phyloP scores from a whole-genome alignment of 2,329 filamentous ascomycete species.

The Colletotrichum tofieldiae region DNA sequence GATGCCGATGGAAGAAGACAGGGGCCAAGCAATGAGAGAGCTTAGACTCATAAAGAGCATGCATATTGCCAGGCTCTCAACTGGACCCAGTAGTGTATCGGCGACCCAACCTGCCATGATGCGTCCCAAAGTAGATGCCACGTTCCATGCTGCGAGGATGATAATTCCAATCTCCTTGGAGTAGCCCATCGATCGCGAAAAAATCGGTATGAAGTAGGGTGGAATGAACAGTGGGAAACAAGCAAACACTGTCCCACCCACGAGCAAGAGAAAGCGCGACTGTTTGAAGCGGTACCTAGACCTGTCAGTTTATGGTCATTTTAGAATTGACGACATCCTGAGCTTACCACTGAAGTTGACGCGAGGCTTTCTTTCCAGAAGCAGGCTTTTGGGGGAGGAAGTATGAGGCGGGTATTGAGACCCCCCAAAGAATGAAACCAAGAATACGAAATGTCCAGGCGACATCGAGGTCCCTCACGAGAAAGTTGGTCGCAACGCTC shows the following conservation, averaged over 20 bases:
- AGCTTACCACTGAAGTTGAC: conserved; percentile 47
- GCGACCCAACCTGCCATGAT: conserved; percentile 48
- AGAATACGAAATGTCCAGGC: conserved; percentile 50
- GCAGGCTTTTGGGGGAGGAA: conserved; percentile 34
- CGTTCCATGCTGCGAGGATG: conserved; percentile 48
- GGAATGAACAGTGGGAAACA: conserved; percentile 50
- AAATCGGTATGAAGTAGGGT: conserved; percentile 50
- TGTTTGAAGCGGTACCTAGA: conserved; percentile 48
- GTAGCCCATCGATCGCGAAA: conserved; percentile 46
- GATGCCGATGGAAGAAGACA: conserved; percentile 46
- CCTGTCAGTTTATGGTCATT: background rate
- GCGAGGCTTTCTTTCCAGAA: conserved; percentile 4
- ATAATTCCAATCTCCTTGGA: conserved; percentile 45
- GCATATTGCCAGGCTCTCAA: conserved; percentile 48
- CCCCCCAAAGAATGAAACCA: conserved; percentile 48
- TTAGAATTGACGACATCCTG: background rate
- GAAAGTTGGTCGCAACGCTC: conserved; percentile 45
- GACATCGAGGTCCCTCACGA: conserved; percentile 46
- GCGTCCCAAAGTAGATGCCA: conserved; percentile 48
- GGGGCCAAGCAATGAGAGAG: conserved; percentile 48
- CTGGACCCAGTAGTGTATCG: conserved; percentile 47
- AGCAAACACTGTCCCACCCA: conserved; percentile 45
- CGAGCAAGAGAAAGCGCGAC: conserved; percentile 46
- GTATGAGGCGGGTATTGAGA: conserved; percentile 49
- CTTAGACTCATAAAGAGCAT: conserved; percentile 48